Conservation (phyloP, 192 early-diverging fungal genomes). For the Haplosporangium gracile region DNA sequence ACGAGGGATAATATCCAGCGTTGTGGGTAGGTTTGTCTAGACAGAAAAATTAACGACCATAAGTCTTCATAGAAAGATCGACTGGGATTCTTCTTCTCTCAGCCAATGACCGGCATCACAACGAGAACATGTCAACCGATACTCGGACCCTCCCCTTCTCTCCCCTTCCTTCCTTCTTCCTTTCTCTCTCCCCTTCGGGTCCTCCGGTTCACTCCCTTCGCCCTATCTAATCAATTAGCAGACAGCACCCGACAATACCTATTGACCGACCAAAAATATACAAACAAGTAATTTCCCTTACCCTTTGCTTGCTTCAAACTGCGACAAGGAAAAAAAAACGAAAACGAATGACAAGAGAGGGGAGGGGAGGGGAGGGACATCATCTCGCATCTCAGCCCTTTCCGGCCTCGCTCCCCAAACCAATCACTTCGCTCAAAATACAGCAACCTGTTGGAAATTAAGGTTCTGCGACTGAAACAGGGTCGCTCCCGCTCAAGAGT, state of each 20-base stretch:
- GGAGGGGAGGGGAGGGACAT: background rate
- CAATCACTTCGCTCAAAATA: background rate
- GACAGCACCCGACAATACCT: background rate
- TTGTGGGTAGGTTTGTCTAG: background rate
- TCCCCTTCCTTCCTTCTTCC: background rate
- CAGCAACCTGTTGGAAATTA: background rate
- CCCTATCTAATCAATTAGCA: background rate
- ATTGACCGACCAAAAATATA: background rate
- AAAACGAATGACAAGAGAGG: background rate
- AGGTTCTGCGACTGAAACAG: conserved; percentile 3
- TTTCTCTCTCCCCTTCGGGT: background rate
- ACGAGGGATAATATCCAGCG: background rate
- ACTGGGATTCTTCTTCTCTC: background rate
- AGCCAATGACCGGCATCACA: background rate
- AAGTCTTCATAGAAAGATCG: background rate
- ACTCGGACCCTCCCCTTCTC: background rate
- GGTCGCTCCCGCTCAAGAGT: background rate
- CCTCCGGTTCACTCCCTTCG: background rate
- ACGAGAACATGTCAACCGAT: background rate
- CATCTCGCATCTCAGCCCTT: background rate
- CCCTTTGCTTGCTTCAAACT: background rate
- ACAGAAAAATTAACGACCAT: background rate
- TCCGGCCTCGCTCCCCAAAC: background rate
- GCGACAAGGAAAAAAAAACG: background rate
- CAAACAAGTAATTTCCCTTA: background rate